Evolutionary conservation across 2,329 filamentous ascomycete species (phyloP), one percentile per base, ranked within the genome.

Genomic region (Fusarium luffae): DNA sequence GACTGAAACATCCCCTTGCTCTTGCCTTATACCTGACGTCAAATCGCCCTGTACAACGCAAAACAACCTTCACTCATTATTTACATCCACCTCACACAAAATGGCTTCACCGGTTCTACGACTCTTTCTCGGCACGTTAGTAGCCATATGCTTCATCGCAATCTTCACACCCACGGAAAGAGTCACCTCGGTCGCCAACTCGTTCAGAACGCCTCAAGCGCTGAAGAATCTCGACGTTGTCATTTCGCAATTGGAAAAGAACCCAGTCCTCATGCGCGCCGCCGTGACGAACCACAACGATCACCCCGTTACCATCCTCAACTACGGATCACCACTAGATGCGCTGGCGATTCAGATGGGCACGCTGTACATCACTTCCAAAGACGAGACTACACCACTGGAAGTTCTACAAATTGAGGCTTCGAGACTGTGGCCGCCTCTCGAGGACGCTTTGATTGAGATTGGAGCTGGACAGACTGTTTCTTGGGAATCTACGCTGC

Each of bases 291-390:
- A 85, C 75, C 78, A 75, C 13, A 77, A 80, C 56, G 68, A 76
- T 4, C 58, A 68, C 7, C 73, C 82, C 2, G 76, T 84, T 55
- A 84, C 82, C 2, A 68, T 85, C 23, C 77, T 85, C 37, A 75
- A 71, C 5, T 85, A 83, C 77, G 76, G 80, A 50, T 82, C 82
- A 1, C 83, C 83, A n/a, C 75, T 85, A n/a, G 83, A 85, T 66
- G 74, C 77, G 0, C 54, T 82, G 18, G 82, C 79, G 0, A 62
- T 83, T 47, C 77, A 80, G 55, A 76, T 84, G 5, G 83, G 83
- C 11, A 72, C 82, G n/a, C 54, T 85, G 7, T 74, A 75, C 34
- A 77, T 85, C 64, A 81, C 77, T 4, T 80, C 79, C 5, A 74
- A 77, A 4, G 78, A 77, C 2, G 74, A 75, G 18, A 70, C 72